A percentile compares a stretch with the other conserved stretches of the same genome.
Evolutionary conservation across 2,329 filamentous ascomycete species (phyloP).

Genomic region (Calonectria montana): DNA sequence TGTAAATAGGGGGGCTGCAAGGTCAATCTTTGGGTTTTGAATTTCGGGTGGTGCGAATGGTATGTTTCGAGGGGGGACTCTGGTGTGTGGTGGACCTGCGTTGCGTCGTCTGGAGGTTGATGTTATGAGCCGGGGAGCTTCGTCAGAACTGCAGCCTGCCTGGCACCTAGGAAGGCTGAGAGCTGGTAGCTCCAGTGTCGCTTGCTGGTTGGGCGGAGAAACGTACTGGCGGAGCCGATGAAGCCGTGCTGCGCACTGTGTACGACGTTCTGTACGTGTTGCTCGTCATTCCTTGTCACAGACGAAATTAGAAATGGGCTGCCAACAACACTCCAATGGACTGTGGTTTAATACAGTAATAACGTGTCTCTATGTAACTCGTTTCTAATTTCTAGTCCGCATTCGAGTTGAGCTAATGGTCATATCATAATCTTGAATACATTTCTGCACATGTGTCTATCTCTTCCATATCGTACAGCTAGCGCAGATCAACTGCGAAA

Average conservation of each 20-base stretch:
- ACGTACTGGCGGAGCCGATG: conserved; percentile 37
- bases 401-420: no score
- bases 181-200: conserved; percentile 44
- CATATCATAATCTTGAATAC: background rate
- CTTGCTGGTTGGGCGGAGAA: conserved; percentile 42
- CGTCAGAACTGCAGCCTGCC: conserved; percentile 55
- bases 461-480: background rate
- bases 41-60: background rate
- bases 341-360: background rate
- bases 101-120: conserved; percentile 34
- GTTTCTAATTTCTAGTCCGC: no score
- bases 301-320: no score
- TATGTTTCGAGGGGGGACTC: conserved; percentile 21
- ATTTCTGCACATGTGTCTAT: background rate
- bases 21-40: background rate
- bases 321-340: background rate
- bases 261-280: background rate
- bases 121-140: conserved; percentile 48
- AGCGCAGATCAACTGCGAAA: background rate
- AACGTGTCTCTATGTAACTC: no score
- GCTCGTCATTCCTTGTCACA: no score
- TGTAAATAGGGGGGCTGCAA: conserved; percentile 6
- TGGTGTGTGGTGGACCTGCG: conserved; percentile 27
- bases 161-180: conserved; percentile 42
- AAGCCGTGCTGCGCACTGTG: conserved; percentile 26